phyloP scores from a whole-genome alignment of 2,329 filamentous ascomycete species.

The Ploettnerulaceae sp. region DNA sequence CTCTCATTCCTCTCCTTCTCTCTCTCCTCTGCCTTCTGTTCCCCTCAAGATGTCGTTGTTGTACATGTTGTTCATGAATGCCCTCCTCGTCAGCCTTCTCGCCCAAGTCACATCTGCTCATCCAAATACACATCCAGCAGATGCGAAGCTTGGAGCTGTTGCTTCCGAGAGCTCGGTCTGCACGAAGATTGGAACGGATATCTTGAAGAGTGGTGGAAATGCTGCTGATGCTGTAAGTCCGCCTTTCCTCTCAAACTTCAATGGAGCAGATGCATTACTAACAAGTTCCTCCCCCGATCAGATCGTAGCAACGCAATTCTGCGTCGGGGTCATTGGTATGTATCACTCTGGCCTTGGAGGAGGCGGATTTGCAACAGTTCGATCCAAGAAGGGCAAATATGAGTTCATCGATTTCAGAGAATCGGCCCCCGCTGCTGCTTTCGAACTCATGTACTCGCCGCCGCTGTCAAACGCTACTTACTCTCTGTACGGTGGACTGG shows the following conservation, averaged over 20 bases:
- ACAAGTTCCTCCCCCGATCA: constrained; percentile 26
- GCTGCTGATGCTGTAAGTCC: constrained; percentile 46
- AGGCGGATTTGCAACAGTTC: constrained; percentile 62
- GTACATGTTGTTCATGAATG: background rate
- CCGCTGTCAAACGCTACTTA: constrained; percentile 41
- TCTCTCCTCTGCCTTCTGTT: background rate
- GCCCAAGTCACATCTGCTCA: background rate
- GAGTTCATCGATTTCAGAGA: constrained; percentile 68
- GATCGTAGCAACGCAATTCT: constrained; percentile 49
- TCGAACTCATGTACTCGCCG: constrained; percentile 60
- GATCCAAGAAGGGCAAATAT: constrained; percentile 53
- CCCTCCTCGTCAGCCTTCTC: constrained; percentile 5
- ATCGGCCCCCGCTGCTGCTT: constrained; percentile 57
- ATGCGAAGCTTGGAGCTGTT: constrained; percentile 50
- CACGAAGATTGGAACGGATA: constrained; percentile 61
- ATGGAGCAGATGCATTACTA: constrained; percentile 1
- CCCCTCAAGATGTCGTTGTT: background rate
- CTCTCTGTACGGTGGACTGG: constrained; percentile 54
- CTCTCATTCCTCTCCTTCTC: background rate
- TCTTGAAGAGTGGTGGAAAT: constrained; percentile 55
- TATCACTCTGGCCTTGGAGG: constrained; percentile 59
- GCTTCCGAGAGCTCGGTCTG: constrained; percentile 67
- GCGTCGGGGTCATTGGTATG: constrained; percentile 49
- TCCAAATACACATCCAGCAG: background rate
- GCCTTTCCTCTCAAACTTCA: background rate